Conservation (phyloP, 2,329 filamentous ascomycete species). For the Lasiodiplodia sp. region DNA sequence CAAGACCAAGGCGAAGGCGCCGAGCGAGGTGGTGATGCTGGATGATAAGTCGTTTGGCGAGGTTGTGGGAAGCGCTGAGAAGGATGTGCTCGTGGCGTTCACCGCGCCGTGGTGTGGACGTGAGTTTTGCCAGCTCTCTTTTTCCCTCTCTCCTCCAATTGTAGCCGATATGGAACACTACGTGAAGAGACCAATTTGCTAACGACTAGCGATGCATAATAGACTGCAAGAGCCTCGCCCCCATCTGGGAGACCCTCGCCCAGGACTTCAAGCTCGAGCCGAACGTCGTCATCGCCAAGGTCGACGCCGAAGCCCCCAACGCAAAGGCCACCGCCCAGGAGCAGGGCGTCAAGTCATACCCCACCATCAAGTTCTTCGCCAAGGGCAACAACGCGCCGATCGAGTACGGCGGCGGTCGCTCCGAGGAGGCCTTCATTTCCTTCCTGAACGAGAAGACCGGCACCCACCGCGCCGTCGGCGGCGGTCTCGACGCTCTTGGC, state of each 20-base stretch:
- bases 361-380: constrained; percentile 97
- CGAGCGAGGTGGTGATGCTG: constrained; percentile 80
- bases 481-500: constrained; percentile 77
- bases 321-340: constrained; percentile 78
- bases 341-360: constrained; percentile 84
- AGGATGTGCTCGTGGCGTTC: constrained; percentile 93
- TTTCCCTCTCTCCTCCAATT: background rate
- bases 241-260: constrained; percentile 87
- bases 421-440: constrained; percentile 75
- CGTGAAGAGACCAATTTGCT: background rate
- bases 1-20: constrained; percentile 75
- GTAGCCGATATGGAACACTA: too few relatives aligned
- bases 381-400: constrained; percentile 77
- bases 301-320: constrained; percentile 89
- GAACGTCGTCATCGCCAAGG: constrained; percentile 87
- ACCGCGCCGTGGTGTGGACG: constrained; percentile 98
- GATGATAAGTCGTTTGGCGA: constrained; percentile 80
- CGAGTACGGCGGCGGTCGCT: constrained; percentile 77
- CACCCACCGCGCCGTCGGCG: constrained; percentile 82
- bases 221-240: constrained; percentile 98
- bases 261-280: constrained; percentile 79
- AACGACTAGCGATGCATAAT: constrained; percentile 11
- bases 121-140: constrained; percentile 64
- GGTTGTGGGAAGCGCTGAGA: constrained; percentile 75
- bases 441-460: constrained; percentile 91